A percentile compares a stretch with the other conserved stretches of the same genome.
These are phyloP conservation scores for Lizonia empirigonia DNA, from an alignment of 2,329 filamentous ascomycete genomes.

Conservation along the genomic window DNA sequence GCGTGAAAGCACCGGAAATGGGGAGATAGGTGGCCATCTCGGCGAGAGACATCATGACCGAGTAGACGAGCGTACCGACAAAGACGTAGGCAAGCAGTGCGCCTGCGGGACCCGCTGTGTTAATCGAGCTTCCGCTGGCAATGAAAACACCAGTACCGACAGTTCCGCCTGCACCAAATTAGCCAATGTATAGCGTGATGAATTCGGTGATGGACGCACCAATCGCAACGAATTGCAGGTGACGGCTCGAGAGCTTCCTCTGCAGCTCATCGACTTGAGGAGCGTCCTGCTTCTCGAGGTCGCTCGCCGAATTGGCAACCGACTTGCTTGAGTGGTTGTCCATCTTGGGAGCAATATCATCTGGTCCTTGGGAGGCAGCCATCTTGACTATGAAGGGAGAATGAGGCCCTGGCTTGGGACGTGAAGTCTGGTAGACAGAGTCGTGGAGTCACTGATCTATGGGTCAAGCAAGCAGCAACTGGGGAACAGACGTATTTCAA, in stretches of 20 bases:
- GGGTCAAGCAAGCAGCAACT: conserved; percentile 19
- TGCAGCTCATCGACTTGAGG: conserved; percentile 37
- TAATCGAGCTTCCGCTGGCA: conserved; percentile 55
- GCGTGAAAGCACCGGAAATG: conserved; percentile 75
- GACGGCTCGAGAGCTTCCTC: conserved; percentile 45
- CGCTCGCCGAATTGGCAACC: conserved; percentile 34
- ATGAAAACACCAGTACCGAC: conserved; percentile 63
- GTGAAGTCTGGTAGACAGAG: conserved; percentile 18
- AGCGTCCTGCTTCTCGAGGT: conserved; percentile 45
- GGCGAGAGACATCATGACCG: conserved; percentile 68
- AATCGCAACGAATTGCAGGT: conserved; percentile 50
- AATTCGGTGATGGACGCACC: conserved; percentile 26
- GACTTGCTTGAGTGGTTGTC: conserved; percentile 42
- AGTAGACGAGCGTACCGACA: conserved; percentile 73
- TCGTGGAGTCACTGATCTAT: conserved; percentile 23
- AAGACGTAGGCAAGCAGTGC: conserved; percentile 55
- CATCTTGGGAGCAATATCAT: conserved; percentile 35
- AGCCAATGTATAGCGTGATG: neutral
- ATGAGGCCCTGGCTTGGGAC: conserved; percentile 18
- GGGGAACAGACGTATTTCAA: conserved; percentile 33
- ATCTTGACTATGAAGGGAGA: conserved; percentile 23
- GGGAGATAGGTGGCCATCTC: conserved; percentile 81
- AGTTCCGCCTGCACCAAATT: conserved; percentile 38
- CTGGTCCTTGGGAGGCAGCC: conserved; percentile 28
- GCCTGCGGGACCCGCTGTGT: conserved; percentile 56